Base-by-base conservation (phyloP, 805 yeast species). In the Trichomonascus vanleenenianus region DNA sequence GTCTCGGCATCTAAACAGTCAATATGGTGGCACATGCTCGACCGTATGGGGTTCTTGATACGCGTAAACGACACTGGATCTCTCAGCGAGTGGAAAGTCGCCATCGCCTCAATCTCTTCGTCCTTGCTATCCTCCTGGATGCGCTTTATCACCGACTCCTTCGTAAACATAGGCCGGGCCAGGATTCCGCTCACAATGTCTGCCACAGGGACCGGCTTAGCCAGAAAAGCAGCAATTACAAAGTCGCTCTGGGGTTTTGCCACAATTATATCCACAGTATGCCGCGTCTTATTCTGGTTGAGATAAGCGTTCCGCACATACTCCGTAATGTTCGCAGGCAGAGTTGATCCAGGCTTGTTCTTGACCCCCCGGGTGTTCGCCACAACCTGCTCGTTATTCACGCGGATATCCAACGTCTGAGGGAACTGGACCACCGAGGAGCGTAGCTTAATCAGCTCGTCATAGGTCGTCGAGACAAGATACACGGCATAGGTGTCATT, bases 1-100 rank as follows among this genome's bases (percentile, higher is more conserved):
- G 85, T 76, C 31, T 72, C 61, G 0, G 85, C 89, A 63, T 93
- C 98, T 61, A 89, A 86, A 59, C 97, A 89, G 56, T 85, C 91
- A 12, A 87, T 65, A 63, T 93, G 98, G 31, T 73, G 67, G 64
- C 98, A 93, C 40, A 64, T 68, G 1, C 72, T 64, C 1, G 95
- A 78, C 52, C 86, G 76, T 1, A 79, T 76, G 0, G 98, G 97
- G 43, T 73, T 62, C 45, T 70, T 67, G 73, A 93, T 82, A 46
- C 85, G 72, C 7, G 77, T 71, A 56, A 76, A 81, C 1, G 93
- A 77, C 4, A 89, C 69, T 0, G 96, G 97, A 59, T 95, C 89
- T 51, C 75, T 77, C 47, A 93, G 67, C 14, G 87, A 73, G 43
- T 86, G 67, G 1, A 77, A 71, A 14, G 85, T 78, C 1, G 82